phyloP scores from a whole-genome alignment of 1,139 yeast genomes.

The Blastobotrys apis region DNA sequence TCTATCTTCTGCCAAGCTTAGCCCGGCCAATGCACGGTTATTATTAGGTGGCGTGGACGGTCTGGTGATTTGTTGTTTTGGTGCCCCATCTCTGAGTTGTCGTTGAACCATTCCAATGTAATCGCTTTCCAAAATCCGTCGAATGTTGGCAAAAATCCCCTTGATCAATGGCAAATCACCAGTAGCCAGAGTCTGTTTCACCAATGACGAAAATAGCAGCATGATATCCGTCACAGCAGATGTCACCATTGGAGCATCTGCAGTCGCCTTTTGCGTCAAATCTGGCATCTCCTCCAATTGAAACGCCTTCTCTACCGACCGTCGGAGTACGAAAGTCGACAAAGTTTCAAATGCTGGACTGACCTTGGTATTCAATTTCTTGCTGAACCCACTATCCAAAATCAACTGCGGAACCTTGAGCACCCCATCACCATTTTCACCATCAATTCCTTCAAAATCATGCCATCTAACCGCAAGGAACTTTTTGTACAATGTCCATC shows the following conservation, averaged over 20 bases:
- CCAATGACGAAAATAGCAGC: conserved; percentile 62
- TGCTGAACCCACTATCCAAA: conserved; percentile 54
- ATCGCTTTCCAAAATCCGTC: conserved; percentile 46
- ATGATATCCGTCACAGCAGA: conserved; percentile 86
- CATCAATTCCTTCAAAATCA: conserved; percentile 32
- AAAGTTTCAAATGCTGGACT: conserved; percentile 61
- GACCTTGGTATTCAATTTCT: conserved; percentile 52
- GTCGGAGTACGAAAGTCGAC: conserved; percentile 61
- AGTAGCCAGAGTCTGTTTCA: conserved; percentile 56
- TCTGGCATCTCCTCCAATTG: conserved; percentile 73
- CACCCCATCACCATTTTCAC: conserved; percentile 12
- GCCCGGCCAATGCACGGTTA: conserved; percentile 20
- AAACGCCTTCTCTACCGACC: conserved; percentile 79
- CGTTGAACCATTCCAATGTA: conserved; percentile 46
- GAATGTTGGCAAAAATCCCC: conserved; percentile 44
- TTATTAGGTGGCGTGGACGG: conserved; percentile 5
- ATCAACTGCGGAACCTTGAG: conserved; percentile 41
- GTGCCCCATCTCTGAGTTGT: conserved; percentile 49
- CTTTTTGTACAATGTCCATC: conserved; percentile 81
- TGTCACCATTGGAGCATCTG: conserved; percentile 64
- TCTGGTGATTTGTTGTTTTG: conserved; percentile 21
- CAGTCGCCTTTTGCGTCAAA: conserved; percentile 28
- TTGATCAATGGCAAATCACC: conserved; percentile 56
- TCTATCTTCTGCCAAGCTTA: conserved; percentile 36
- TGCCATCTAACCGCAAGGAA: conserved; percentile 68